These are phyloP conservation scores for Barnettozyma hawaiiensis DNA, from an alignment of 1,139 yeast genomes.

Conservation along the genomic window DNA sequence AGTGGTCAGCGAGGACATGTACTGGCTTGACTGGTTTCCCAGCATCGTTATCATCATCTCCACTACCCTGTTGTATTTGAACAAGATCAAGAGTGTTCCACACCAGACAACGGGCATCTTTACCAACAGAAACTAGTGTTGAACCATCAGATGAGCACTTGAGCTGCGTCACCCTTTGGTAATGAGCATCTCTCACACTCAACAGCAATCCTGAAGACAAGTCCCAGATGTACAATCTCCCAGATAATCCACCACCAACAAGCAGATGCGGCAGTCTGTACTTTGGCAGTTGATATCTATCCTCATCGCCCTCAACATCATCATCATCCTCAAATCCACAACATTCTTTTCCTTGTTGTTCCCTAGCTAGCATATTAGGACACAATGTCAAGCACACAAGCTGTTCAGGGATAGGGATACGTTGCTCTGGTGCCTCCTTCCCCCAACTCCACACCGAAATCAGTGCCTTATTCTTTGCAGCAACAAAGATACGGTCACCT, in stretches of 20 bases:
- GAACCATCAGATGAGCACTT: slow-evolving; percentile 61
- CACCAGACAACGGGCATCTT: slow-evolving; percentile 71
- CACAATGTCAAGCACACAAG: slow-evolving; percentile 52
- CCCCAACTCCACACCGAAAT: slow-evolving; percentile 70
- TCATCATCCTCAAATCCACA: slow-evolving; percentile 16
- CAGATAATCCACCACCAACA: slow-evolving; percentile 66
- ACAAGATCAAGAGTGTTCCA: slow-evolving; percentile 69
- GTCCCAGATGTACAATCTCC: slow-evolving; percentile 84
- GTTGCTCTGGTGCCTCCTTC: slow-evolving; percentile 78
- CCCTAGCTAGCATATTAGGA: slow-evolving; percentile 29
- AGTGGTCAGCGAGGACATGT: slow-evolving; percentile 62
- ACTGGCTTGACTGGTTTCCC: slow-evolving; percentile 34
- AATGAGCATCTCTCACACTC: slow-evolving; percentile 76
- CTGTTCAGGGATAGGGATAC: slow-evolving; percentile 81
- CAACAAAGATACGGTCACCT: slow-evolving; percentile 48
- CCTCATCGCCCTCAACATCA: too few relatives aligned
- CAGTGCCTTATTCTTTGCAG: slow-evolving; percentile 65
- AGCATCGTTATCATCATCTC: slow-evolving; percentile 30
- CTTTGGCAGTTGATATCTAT: slow-evolving; percentile 24
- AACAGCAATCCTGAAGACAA: slow-evolving; percentile 69
- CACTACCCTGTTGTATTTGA: slow-evolving; percentile 28
- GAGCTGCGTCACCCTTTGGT: slow-evolving; percentile 63
- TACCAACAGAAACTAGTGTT: slow-evolving; percentile 50
- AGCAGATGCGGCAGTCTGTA: slow-evolving; percentile 61
- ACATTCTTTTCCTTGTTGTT: slow-evolving; percentile 25